Evolutionary conservation across 2,329 filamentous ascomycete species (phyloP).

Genomic region (Penicillium sp.): DNA sequence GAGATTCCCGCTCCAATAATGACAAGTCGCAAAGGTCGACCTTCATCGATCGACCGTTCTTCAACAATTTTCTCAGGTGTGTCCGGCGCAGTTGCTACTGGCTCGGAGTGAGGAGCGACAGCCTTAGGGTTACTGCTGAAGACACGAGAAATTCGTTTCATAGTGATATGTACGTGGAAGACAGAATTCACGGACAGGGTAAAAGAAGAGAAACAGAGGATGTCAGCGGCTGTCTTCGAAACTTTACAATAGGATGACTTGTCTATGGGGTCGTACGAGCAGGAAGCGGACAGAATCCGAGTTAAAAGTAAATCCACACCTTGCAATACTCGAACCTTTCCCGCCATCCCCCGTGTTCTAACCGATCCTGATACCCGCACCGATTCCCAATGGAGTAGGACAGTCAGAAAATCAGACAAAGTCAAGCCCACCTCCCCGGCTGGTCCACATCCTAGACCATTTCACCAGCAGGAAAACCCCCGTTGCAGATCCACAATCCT

Average conservation of each 20-base stretch:
- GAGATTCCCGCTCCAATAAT: slow-evolving; percentile 46
- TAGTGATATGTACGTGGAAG: neutral
- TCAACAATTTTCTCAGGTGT: slow-evolving; percentile 22
- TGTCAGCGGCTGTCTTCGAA: neutral
- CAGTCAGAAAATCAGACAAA: neutral
- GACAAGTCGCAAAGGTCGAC: slow-evolving; percentile 37
- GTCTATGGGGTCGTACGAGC: neutral
- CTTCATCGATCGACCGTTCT: slow-evolving; percentile 38
- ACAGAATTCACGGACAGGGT: neutral
- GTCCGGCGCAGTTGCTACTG: neutral
- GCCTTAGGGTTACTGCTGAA: slow-evolving; percentile 8
- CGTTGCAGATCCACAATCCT: slow-evolving; percentile 3
- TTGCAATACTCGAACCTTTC: no score
- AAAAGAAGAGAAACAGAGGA: neutral
- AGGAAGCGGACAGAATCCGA: neutral
- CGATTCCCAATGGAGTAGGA: neutral
- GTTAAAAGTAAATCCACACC: neutral
- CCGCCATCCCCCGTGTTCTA: neutral
- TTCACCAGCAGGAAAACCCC: slow-evolving; percentile 2
- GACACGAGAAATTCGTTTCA: slow-evolving; percentile 12
- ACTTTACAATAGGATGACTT: neutral
- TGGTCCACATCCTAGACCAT: neutral
- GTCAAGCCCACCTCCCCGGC: neutral
- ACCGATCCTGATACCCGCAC: neutral
- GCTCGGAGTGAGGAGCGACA: neutral